Percentiles rank a stretch among this genome's conserved stretches.
Conservation (phyloP, 345 rosid genomes). For the Eutrema yunnanense region DNA sequence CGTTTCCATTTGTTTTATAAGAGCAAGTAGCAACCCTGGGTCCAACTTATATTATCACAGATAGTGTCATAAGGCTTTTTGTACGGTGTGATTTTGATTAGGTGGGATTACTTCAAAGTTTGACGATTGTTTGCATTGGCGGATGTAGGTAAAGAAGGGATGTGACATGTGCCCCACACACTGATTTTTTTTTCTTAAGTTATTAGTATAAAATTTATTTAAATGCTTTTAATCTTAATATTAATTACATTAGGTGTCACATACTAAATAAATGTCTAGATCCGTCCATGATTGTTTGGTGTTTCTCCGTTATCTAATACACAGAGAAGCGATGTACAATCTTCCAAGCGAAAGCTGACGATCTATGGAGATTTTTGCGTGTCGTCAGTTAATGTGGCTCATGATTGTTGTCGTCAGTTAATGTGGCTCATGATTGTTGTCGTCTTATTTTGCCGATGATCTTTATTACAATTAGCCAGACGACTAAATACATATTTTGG, state of each 20-base stretch:
- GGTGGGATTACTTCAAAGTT: not conserved
- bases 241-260: too few relatives aligned
- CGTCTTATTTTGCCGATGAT: not conserved
- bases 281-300: too few relatives aligned
- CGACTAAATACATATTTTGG: not conserved
- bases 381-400: constrained; percentile 2
- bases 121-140: not conserved
- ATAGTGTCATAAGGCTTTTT: not conserved
- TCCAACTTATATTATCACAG: not conserved
- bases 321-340: not conserved
- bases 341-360: not conserved
- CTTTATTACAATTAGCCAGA: not conserved
- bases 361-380: not conserved
- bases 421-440: constrained; percentile 9
- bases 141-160: too few relatives aligned
- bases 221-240: too few relatives aligned
- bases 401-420: constrained; percentile 1
- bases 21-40: not conserved
- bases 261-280: too few relatives aligned
- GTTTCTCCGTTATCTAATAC: not conserved
- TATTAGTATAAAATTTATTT: too few relatives aligned
- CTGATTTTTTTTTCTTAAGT: too few relatives aligned
- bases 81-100: not conserved
- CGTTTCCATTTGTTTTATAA: not conserved
- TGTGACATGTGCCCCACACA: too few relatives aligned